These are phyloP conservation scores for Hypericum androsaemum DNA, from an alignment of 345 rosid genomes.

Conservation along the genomic window DNA sequence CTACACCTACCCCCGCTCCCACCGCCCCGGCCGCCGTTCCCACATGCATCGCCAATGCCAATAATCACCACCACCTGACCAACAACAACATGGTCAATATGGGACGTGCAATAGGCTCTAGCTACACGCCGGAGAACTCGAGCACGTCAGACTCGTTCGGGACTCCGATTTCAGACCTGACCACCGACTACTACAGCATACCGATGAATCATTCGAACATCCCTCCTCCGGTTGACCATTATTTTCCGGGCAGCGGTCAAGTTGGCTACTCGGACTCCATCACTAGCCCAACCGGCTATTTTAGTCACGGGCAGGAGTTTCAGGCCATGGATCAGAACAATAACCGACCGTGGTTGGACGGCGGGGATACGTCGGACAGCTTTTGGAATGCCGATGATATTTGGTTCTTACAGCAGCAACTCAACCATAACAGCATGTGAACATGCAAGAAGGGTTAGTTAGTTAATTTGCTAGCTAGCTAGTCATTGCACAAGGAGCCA, in stretches of 20 bases:
- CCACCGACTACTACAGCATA: constrained; percentile 41
- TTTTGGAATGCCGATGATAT: constrained; percentile 67
- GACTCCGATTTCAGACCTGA: constrained; percentile 42
- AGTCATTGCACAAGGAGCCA: no score
- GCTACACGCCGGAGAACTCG: constrained; percentile 54
- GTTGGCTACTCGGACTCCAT: background rate
- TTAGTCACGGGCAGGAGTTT: no score
- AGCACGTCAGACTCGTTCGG: constrained; percentile 56
- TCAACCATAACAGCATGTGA: constrained; percentile 30
- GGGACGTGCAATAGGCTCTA: constrained; percentile 3
- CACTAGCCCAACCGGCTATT: background rate
- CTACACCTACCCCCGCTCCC: constrained; percentile 14
- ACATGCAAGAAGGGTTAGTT: background rate
- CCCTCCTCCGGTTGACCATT: constrained; percentile 25
- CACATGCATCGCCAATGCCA: constrained; percentile 1
- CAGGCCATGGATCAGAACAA: constrained; percentile 1
- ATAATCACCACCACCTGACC: background rate
- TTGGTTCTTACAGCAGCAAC: constrained; percentile 54
- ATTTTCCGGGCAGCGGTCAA: background rate
- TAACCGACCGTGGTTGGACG: background rate
- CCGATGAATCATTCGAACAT: constrained; percentile 21
- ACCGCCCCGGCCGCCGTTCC: constrained; percentile 10
- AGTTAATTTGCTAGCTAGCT: no score
- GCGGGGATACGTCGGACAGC: constrained; percentile 52
- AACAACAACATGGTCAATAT: constrained; percentile 11